These are phyloP conservation scores for Naganishia antarctica DNA, from an alignment of 768 basidiomycete species.

Conservation along the genomic window DNA sequence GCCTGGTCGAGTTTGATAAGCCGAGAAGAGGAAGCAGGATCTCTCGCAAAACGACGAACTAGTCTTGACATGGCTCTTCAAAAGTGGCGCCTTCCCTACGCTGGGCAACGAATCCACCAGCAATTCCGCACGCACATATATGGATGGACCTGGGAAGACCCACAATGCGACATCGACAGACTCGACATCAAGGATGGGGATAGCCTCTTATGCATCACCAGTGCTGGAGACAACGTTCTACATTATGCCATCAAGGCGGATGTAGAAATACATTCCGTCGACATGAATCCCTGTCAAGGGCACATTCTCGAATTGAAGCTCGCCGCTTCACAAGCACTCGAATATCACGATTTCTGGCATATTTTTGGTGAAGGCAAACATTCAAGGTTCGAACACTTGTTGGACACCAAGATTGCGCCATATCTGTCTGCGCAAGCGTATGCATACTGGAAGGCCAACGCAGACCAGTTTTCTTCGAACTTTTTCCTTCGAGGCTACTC, in stretches of 20 bases:
- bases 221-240: constrained; percentile 72
- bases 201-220: constrained; percentile 68
- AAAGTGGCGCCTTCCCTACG: constrained; percentile 67
- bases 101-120: constrained; percentile 64
- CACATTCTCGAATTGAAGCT: constrained; percentile 75
- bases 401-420: constrained; percentile 62
- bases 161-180: constrained; percentile 65
- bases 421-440: constrained; percentile 62
- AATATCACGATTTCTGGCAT: constrained; percentile 60
- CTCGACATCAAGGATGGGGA: constrained; percentile 61
- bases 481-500: constrained; percentile 69
- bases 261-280: constrained; percentile 66
- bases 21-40: constrained; percentile 12
- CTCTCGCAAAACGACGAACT: background rate
- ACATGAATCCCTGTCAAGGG: constrained; percentile 71
- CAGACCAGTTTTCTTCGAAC: constrained; percentile 52
- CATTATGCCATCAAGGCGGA: constrained; percentile 68
- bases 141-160: constrained; percentile 60
- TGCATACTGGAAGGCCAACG: constrained; percentile 70
- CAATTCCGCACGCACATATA: constrained; percentile 53
- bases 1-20: constrained; percentile 19
- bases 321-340: constrained; percentile 59
- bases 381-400: constrained; percentile 58
- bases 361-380: constrained; percentile 66
- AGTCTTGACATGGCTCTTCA: constrained; percentile 34